Evolutionary conservation across 2,329 filamentous ascomycete genomes (phyloP).

Genomic region (Ascomycota sp.): DNA sequence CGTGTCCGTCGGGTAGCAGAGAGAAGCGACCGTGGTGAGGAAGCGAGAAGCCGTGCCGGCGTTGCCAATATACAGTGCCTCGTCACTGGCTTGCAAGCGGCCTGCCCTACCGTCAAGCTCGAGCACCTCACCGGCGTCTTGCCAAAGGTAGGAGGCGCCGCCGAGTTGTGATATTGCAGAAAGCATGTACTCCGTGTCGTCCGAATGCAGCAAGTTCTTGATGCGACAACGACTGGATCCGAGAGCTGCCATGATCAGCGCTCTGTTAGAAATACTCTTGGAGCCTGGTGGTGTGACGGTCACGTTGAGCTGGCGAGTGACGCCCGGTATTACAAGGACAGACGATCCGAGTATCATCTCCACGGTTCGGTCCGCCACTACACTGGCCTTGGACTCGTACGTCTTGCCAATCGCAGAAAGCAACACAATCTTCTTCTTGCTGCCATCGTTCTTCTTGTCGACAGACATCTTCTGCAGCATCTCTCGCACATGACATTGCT

Average conservation of each 20-base stretch:
- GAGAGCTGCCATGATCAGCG: conserved; percentile 80
- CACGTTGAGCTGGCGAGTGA: conserved; percentile 43
- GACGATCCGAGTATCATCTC: conserved; percentile 65
- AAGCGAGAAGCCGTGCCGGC: conserved; percentile 92
- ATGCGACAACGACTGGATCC: conserved; percentile 72
- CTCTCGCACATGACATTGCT: conserved; percentile 69
- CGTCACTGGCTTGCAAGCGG: conserved; percentile 50
- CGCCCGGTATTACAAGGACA: conserved; percentile 51
- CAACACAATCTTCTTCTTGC: conserved; percentile 88
- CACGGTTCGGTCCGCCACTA: conserved; percentile 74
- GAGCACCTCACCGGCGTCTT: conserved; percentile 80
- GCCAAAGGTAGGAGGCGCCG: conserved; percentile 81
- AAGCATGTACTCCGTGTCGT: conserved; percentile 94
- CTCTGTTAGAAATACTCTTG: conserved; percentile 93
- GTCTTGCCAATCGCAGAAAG: conserved; percentile 79
- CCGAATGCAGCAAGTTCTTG: conserved; percentile 83
- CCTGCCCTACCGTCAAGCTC: conserved; percentile 86
- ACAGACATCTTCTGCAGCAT: conserved; percentile 87
- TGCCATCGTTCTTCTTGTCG: conserved; percentile 95
- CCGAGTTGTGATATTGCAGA: conserved; percentile 71
- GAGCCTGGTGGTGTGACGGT: conserved; percentile 81
- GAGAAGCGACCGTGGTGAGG: conserved; percentile 72
- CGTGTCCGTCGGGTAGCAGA: conserved; percentile 48
- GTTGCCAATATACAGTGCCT: conserved; percentile 81
- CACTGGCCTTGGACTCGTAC: conserved; percentile 68